A percentile compares a stretch with the other conserved stretches of the same genome.
Evolutionary conservation across 1,284 basidiomycete genomes (phyloP).

Genomic region (Microbotryum lychnidis-dioicae): DNA sequence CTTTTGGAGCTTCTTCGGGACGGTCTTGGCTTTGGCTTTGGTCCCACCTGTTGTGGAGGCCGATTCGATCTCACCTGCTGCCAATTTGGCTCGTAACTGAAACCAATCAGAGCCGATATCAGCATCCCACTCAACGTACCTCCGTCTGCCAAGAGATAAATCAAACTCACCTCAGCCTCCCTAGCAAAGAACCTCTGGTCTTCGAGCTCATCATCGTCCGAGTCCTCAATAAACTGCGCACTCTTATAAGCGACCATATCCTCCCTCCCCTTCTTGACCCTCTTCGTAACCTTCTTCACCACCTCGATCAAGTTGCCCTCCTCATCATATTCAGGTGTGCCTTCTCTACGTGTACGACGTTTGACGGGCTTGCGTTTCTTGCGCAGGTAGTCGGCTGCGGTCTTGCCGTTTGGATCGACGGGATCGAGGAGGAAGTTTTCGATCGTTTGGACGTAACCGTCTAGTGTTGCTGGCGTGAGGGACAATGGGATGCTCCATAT

Average conservation of each 20-base stretch:
- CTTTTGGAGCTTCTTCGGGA: background rate
- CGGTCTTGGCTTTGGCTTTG: background rate
- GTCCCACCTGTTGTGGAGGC: slow-evolving; percentile 7
- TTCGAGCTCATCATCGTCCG: slow-evolving; percentile 54
- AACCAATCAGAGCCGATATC: too few species aligned
- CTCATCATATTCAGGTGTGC: slow-evolving; percentile 45
- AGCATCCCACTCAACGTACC: too few species aligned
- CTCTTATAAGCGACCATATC: slow-evolving; percentile 72
- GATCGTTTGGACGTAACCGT: slow-evolving; percentile 59
- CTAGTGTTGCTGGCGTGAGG: slow-evolving; percentile 56
- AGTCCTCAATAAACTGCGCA: slow-evolving; percentile 68
- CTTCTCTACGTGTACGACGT: slow-evolving; percentile 43
- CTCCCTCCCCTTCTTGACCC: slow-evolving; percentile 37
- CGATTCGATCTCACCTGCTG: slow-evolving; percentile 6
- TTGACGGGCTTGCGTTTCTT: slow-evolving; percentile 49
- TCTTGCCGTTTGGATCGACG: slow-evolving; percentile 62
- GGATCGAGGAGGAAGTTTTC: slow-evolving; percentile 65
- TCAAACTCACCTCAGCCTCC: slow-evolving; percentile 53
- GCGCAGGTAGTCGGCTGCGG: slow-evolving; percentile 55
- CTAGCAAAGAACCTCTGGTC: slow-evolving; percentile 59
- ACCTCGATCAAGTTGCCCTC: slow-evolving; percentile 9
- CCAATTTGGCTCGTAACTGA: slow-evolving; percentile 21
- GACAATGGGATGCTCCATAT: slow-evolving; percentile 63
- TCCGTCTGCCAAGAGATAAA: too few species aligned
- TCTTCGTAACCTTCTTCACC: slow-evolving; percentile 46